Evolutionary conservation across 305 asterid genomes (phyloP).

Genomic region (Plantago lanceolata): DNA sequence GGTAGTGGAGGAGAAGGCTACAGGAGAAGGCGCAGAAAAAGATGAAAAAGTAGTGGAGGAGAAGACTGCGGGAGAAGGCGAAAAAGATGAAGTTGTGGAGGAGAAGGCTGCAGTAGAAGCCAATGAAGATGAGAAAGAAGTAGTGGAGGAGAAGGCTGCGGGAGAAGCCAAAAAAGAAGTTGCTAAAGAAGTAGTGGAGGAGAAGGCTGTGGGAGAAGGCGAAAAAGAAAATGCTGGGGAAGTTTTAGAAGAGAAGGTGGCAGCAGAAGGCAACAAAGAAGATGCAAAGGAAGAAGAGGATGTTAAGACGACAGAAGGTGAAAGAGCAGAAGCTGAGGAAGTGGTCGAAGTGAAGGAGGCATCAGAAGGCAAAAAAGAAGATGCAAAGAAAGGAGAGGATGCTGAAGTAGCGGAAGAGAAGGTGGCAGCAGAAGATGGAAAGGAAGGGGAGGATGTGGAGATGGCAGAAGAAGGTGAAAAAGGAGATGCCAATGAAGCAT

Average conservation of each 20-base stretch:
- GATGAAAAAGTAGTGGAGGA: constrained; percentile 18
- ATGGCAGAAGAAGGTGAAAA: constrained; percentile 10
- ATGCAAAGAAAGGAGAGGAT: constrained; percentile 25
- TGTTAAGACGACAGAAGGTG: too few species aligned
- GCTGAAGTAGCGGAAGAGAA: constrained; percentile 29
- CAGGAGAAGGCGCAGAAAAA: constrained; percentile 18
- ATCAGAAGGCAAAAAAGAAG: constrained; percentile 21
- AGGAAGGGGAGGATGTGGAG: constrained; percentile 24
- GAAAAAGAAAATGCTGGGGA: constrained; percentile 20
- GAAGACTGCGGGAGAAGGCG: constrained; percentile 22
- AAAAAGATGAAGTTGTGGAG: constrained; percentile 10
- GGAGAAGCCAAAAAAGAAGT: constrained; percentile 13
- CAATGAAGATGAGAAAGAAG: constrained; percentile 6
- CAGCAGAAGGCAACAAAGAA: constrained; percentile 21
- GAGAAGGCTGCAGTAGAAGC: constrained; percentile 1
- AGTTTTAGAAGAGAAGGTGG: constrained; percentile 20
- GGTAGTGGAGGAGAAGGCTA: constrained; percentile 10
- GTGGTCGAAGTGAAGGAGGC: constrained; percentile 9
- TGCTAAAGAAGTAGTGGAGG: constrained; percentile 1
- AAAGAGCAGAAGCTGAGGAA: constrained; percentile 10
- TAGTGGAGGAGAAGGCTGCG: constrained; percentile 21
- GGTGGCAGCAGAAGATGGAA: constrained; percentile 22
- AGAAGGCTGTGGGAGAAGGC: constrained; percentile 18
- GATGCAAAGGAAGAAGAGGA: constrained; percentile 27
- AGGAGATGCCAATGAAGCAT: neutral